Evolutionary conservation across 257 asterid species (phyloP), one percentile per base, ranked within the genome.

Genomic region (Solanum acaule): DNA sequence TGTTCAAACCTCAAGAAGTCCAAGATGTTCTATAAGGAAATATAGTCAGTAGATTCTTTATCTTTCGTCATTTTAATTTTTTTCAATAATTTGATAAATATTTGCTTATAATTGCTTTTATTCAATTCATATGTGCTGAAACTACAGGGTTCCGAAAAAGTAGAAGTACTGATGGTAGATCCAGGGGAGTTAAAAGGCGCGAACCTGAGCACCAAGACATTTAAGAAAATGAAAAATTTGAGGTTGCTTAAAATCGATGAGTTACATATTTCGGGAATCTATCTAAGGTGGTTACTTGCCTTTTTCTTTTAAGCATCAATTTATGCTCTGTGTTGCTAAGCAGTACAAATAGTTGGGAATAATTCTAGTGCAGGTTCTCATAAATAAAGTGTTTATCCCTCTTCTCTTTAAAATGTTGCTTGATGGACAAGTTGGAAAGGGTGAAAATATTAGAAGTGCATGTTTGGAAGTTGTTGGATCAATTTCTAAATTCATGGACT

Each of bases 381-480:
- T 96, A 88, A 91, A 91, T 68, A 90, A 92, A 91, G 98, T 97
- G 37, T 91, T 96, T 89, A 91, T 95, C 85, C 99, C 99, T 27
- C 93, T 97, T 59, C 93, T 97, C 87, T 96, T 95, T 89, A 94
- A 91, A 90, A 94, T 96, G 94, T 90, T 97, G 83, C 94, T 93
- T 88, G 95, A 91, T 44, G 90, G 93, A 31, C 95, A 94, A 91
- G 91, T 90, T 88, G 98, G 99, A 67, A 97, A 96, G 90, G 98
- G 94, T 85, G 99, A 97, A 90, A 93, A 97, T 92, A 92, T 96
- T 83, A 94, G 94, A 91, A 92, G 92, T 88, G 96, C 96, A 25
- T 97, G 98, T 88, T 44, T 96, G 87, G 98, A 94, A 86, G 98
- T 98, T 77, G 91, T 96, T 27, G 98, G 94, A 75, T 93, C 97